Percentiles rank a stretch among this genome's conserved stretches.
These are phyloP conservation scores for Aspergillus sojae DNA, from an alignment of 2,329 filamentous ascomycete genomes.

Conservation along the genomic window DNA sequence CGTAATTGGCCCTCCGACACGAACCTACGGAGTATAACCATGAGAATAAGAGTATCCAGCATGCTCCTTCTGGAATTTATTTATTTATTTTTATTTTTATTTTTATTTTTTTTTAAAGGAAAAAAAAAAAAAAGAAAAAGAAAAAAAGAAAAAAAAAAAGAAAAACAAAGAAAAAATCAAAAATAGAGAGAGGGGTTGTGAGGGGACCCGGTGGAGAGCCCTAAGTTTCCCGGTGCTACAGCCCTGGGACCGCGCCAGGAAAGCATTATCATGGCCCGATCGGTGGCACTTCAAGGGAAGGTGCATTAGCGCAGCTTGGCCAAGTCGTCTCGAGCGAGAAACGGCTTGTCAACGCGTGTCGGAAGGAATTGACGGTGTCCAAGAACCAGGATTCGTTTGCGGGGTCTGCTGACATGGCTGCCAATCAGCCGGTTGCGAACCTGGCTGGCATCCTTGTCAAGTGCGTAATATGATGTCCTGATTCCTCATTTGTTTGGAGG, in stretches of 20 bases:
- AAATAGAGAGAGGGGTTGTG: slow-evolving; percentile 14
- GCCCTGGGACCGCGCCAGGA: slow-evolving; percentile 33
- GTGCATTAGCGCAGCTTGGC: slow-evolving; percentile 41
- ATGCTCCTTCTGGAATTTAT: not conserved
- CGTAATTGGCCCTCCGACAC: not conserved
- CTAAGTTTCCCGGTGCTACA: slow-evolving; percentile 40
- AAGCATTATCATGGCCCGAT: slow-evolving; percentile 17
- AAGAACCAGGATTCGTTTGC: slow-evolving; percentile 18
- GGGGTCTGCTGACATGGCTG: slow-evolving; percentile 18
- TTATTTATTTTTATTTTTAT: too few species aligned
- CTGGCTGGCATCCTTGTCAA: slow-evolving; percentile 12
- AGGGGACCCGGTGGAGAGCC: slow-evolving; percentile 25
- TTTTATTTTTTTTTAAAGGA: too few species aligned
- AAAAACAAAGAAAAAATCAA: too few species aligned
- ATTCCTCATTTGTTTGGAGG: slow-evolving; percentile 1
- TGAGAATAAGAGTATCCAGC: not conserved
- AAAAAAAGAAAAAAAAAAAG: too few species aligned
- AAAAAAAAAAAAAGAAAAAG: too few species aligned
- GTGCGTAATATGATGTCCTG: slow-evolving; percentile 12
- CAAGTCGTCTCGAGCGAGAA: slow-evolving; percentile 17
- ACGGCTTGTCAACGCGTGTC: slow-evolving; percentile 9
- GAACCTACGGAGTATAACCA: not conserved
- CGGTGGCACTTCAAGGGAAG: slow-evolving; percentile 32
- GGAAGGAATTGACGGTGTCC: slow-evolving; percentile 13
- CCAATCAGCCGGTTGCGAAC: slow-evolving; percentile 13